These are phyloP conservation scores for Yamadazyma kanchanaburiensis DNA, from an alignment of 1,139 yeast species.

Conservation along the genomic window DNA sequence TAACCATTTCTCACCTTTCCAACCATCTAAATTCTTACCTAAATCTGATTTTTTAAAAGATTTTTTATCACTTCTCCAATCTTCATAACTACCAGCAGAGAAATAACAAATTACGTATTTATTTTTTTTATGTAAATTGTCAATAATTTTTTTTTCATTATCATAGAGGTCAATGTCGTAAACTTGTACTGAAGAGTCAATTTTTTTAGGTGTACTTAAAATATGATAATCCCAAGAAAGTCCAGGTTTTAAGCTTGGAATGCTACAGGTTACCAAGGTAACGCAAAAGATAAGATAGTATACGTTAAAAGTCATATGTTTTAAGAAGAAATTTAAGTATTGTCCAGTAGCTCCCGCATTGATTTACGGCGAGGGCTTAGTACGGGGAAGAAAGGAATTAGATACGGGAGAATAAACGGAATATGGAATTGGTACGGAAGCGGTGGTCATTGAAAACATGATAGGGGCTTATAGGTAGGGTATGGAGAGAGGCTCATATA, in stretches of 20 bases:
- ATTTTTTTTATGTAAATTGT: constrained; percentile 11
- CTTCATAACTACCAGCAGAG: constrained; percentile 22
- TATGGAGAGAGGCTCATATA: too few relatives aligned
- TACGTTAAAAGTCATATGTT: constrained; percentile 16
- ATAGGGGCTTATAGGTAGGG: too few relatives aligned
- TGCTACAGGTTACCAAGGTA: too few relatives aligned
- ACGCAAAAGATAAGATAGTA: too few relatives aligned
- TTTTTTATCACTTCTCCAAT: constrained; percentile 18
- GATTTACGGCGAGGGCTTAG: too few relatives aligned
- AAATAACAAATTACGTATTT: constrained; percentile 21
- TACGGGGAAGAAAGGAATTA: too few relatives aligned
- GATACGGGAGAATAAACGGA: too few relatives aligned
- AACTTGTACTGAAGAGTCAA: constrained; percentile 4
- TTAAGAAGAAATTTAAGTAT: constrained; percentile 16
- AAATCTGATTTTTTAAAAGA: constrained; percentile 13
- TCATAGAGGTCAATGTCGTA: constrained; percentile 18
- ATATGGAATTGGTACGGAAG: not conserved
- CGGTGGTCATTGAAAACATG: too few relatives aligned
- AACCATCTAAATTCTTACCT: constrained; percentile 18
- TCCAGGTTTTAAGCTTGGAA: too few relatives aligned
- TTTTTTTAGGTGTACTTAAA: constrained; percentile 2
- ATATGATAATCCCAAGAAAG: constrained; percentile 16
- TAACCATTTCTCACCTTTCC: constrained; percentile 22
- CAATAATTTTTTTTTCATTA: constrained; percentile 8
- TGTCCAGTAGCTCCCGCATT: too few relatives aligned